These are phyloP conservation scores for Schizonepeta tenuifolia DNA, from an alignment of 257 asterid species.

Conservation along the genomic window DNA sequence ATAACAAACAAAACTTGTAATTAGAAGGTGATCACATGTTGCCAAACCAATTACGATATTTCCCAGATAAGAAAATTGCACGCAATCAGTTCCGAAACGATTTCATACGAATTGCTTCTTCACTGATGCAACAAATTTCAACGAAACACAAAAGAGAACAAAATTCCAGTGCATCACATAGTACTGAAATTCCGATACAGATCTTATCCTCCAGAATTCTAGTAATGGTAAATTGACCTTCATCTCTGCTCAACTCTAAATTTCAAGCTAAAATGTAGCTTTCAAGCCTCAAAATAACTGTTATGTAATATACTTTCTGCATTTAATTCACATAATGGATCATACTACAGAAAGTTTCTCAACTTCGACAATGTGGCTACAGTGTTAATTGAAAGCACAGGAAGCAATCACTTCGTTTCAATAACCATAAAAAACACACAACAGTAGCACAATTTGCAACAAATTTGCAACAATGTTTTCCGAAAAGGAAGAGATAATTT, in stretches of 20 bases:
- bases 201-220: not conserved
- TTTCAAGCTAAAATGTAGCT: slow-evolving; percentile 5
- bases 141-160: not conserved
- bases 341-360: not conserved
- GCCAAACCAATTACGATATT: slow-evolving; percentile 3
- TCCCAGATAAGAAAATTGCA: not conserved
- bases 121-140: not conserved
- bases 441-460: slow-evolving; percentile 16
- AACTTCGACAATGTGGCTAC: not conserved
- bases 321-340: not conserved
- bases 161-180: not conserved
- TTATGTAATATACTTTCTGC: not conserved
- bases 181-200: not conserved
- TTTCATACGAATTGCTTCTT: slow-evolving; percentile 7
- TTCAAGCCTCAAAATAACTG: slow-evolving; percentile 18
- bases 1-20: slow-evolving; percentile 8
- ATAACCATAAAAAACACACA: not conserved
- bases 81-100: slow-evolving; percentile 12
- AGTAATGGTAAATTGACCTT: no score
- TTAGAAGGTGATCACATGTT: slow-evolving; percentile 9
- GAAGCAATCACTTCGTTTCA: no score
- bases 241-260: not conserved
- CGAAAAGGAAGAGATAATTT: slow-evolving; percentile 20
- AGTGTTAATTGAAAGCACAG: not conserved
- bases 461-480: no score